Evolutionary conservation across 371 early-diverging fungal species (phyloP), one percentile per base, ranked within the genome.

Genomic region (Choanephora cucurbitarum): DNA sequence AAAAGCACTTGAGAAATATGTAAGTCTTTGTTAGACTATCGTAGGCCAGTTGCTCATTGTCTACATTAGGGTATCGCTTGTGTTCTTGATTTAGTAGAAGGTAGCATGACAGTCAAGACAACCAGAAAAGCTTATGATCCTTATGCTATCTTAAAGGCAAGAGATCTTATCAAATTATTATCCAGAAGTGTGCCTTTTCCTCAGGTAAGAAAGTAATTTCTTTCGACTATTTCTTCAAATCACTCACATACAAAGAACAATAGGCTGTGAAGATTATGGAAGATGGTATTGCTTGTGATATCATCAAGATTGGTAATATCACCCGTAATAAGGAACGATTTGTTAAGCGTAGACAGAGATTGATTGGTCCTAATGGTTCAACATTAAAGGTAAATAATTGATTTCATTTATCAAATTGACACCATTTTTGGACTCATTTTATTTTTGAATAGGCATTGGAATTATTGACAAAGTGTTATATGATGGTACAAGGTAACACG

Each of bases 101-200:
- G 98, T 64, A 87, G 90, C 60, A 98, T 99, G 94, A 93, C 96
- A 1, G 98, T 99, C 32, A 91, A 89, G 66, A 99, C 99, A 2
- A 99, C 98, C 0, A 84, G 91, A 62, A 95, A 97, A 69, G 95
- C 99, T 28, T 91, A 84, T 60, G 99, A 99, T 70, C 99, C 99
- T 4, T 99, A 95, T 78, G 82, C 91, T 28, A 93, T 99, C 55
- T 70, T 99, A 37, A 98, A 98, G 69, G 96, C 97, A 9, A 82
- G 99, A 52, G 99, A 99, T 72, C 64, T 99, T 62, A 92, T 99
- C 69, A 97, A 97, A 71, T 81, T 99, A 45, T 74, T 99, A 42
- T 84, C 97, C 14, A 86, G 99, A 64, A 94, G 95, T 75, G 98
- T 99, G 0, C 96, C 97, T 21, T 89, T 94, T 52, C 91, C 91